Percentiles rank a stretch among this genome's conserved stretches.
These are phyloP conservation scores for Botrytis squamosa DNA, from an alignment of 2,329 filamentous ascomycete genomes.

Conservation along the genomic window DNA sequence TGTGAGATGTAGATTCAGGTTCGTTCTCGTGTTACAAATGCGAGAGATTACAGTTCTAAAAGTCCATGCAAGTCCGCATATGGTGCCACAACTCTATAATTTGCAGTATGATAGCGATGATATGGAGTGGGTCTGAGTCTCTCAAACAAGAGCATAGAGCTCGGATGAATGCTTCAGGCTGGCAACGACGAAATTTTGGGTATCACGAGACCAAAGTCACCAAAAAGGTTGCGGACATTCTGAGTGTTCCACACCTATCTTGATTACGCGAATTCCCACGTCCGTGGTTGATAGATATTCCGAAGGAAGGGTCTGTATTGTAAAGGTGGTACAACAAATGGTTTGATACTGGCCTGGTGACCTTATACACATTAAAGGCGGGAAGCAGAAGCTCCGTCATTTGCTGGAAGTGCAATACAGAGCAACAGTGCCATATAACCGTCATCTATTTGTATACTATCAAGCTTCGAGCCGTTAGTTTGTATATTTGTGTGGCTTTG, in stretches of 20 bases:
- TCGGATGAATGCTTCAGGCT: background rate
- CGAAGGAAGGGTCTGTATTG: background rate
- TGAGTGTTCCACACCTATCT: constrained; percentile 2
- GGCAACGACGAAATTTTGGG: background rate
- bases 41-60: too few relatives aligned
- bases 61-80: background rate
- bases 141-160: background rate
- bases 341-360: background rate
- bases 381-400: background rate
- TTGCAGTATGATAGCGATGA: too few relatives aligned
- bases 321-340: background rate
- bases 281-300: background rate
- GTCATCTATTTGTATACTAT: background rate
- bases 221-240: background rate
- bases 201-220: background rate
- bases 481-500: background rate
- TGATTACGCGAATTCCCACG: background rate
- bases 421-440: background rate
- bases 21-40: background rate
- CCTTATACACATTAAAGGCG: too few relatives aligned
- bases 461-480: background rate
- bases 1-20: background rate
- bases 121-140: too few relatives aligned
- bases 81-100: background rate
- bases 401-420: background rate